phyloP scores from a whole-genome alignment of 2,329 filamentous ascomycete species.

The Colletotrichum tofieldiae region DNA sequence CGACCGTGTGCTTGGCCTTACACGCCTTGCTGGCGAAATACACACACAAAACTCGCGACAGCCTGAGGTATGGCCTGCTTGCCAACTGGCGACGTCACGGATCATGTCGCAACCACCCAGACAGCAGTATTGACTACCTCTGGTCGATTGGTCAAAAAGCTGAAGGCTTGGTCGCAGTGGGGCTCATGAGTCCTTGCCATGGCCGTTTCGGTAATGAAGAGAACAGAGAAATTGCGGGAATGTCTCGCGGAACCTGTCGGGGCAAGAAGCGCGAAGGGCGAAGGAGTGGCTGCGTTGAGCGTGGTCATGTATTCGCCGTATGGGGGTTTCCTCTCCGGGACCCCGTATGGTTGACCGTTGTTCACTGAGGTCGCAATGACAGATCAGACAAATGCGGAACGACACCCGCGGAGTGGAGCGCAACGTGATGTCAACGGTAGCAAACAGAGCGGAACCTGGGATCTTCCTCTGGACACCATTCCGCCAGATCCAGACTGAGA shows the following conservation, averaged over 20 bases:
- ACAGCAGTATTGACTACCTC: slow-evolving; percentile 2
- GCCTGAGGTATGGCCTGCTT: not conserved
- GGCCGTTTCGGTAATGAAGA: slow-evolving; percentile 40
- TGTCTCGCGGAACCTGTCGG: slow-evolving; percentile 19
- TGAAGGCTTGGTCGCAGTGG: slow-evolving; percentile 31
- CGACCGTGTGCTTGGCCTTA: not conserved
- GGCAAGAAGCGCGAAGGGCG: slow-evolving; percentile 6
- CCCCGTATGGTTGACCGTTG: slow-evolving; percentile 19
- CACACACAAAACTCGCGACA: not conserved
- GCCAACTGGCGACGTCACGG: slow-evolving; percentile 9
- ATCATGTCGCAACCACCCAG: slow-evolving; percentile 16
- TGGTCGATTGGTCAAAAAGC: not conserved
- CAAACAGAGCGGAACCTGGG: slow-evolving; percentile 16
- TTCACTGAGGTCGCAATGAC: slow-evolving; percentile 32
- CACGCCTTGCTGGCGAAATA: not conserved
- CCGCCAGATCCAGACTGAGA: slow-evolving; percentile 14
- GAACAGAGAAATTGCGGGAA: slow-evolving; percentile 23
- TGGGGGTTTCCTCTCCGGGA: slow-evolving; percentile 34
- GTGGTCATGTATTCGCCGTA: slow-evolving; percentile 16
- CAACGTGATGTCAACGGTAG: slow-evolving; percentile 3
- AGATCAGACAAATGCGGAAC: slow-evolving; percentile 41
- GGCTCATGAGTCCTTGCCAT: slow-evolving; percentile 13
- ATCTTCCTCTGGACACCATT: slow-evolving; percentile 3
- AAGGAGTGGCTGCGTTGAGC: not conserved
- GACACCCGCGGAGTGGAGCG: slow-evolving; percentile 35